A percentile compares a stretch with the other conserved stretches of the same genome.
phyloP scores from a whole-genome alignment of 2,329 filamentous ascomycete genomes.

The Lecanicillium sp. region DNA sequence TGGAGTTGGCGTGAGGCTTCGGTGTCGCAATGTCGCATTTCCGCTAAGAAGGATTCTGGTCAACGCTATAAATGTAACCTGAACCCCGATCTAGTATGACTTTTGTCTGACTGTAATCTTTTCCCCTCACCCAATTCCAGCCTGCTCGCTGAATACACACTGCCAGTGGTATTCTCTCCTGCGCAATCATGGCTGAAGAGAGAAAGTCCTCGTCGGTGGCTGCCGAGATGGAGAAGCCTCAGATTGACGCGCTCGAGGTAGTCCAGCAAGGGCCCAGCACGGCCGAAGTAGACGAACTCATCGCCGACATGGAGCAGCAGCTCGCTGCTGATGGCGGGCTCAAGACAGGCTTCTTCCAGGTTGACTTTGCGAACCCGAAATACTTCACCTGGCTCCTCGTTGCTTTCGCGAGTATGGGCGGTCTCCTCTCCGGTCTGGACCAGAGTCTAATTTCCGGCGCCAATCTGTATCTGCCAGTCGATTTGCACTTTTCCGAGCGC shows the following conservation, averaged over 20 bases:
- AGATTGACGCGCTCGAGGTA: slow-evolving; percentile 31
- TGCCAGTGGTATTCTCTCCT: neutral
- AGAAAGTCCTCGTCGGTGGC: slow-evolving; percentile 3
- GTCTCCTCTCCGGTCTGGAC: slow-evolving; percentile 65
- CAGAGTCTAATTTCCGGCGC: slow-evolving; percentile 68
- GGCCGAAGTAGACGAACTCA: slow-evolving; percentile 32
- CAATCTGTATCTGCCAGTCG: slow-evolving; percentile 57
- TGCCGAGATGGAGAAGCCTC: slow-evolving; percentile 20
- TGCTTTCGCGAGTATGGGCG: slow-evolving; percentile 69
- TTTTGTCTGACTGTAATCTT: neutral
- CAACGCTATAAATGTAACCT: slow-evolving; percentile 5
- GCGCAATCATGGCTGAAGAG: slow-evolving; percentile 5
- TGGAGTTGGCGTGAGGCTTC: slow-evolving; percentile 2
- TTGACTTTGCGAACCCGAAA: slow-evolving; percentile 56
- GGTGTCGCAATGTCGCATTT: neutral
- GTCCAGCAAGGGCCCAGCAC: slow-evolving; percentile 26
- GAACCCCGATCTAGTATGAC: neutral
- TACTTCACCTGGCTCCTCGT: slow-evolving; percentile 62
- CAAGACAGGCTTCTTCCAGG: slow-evolving; percentile 41
- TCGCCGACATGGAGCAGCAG: slow-evolving; percentile 36
- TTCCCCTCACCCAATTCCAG: neutral
- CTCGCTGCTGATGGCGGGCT: slow-evolving; percentile 28
- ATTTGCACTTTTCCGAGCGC: slow-evolving; percentile 47
- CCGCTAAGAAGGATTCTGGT: neutral
- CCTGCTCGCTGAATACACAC: no score